phyloP scores from a whole-genome alignment of 2,329 filamentous ascomycete genomes.

The Cylindrodendrum hubeiense region DNA sequence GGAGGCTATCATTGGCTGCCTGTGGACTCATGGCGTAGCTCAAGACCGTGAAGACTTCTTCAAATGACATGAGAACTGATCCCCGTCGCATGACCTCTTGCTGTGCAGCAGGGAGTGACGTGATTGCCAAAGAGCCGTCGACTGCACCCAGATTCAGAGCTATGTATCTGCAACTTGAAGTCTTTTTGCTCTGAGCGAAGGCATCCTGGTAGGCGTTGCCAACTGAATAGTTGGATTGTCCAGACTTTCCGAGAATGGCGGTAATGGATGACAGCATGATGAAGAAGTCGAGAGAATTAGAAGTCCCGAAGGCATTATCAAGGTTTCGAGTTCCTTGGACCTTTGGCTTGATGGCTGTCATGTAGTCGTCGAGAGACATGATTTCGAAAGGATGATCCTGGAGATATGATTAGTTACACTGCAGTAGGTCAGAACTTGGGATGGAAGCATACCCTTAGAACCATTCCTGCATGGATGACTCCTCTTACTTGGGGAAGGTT shows the following conservation, averaged over 20 bases:
- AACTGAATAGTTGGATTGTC: background rate
- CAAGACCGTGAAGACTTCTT: slow-evolving; percentile 25
- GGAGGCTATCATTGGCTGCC: slow-evolving; percentile 2
- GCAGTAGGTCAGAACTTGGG: too few relatives aligned
- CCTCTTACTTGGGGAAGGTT: slow-evolving; percentile 21
- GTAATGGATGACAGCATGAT: slow-evolving; percentile 32
- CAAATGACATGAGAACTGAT: slow-evolving; percentile 27
- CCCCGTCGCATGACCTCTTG: slow-evolving; percentile 24
- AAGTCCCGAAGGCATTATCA: slow-evolving; percentile 22
- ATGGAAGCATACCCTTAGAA: too few relatives aligned
- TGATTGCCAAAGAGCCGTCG: slow-evolving; percentile 24
- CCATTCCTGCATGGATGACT: slow-evolving; percentile 26
- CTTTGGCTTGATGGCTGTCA: slow-evolving; percentile 26
- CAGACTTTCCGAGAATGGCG: slow-evolving; percentile 23
- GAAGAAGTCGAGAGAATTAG: slow-evolving; percentile 28
- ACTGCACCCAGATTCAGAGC: slow-evolving; percentile 26
- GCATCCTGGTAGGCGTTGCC: slow-evolving; percentile 30
- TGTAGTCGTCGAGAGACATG: slow-evolving; percentile 27
- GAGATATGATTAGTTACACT: background rate
- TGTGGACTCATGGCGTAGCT: slow-evolving; percentile 24
- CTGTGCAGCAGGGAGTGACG: slow-evolving; percentile 21
- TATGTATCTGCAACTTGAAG: slow-evolving; percentile 23
- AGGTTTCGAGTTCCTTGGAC: slow-evolving; percentile 28
- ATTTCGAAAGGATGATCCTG: slow-evolving; percentile 25
- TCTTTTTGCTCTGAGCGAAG: slow-evolving; percentile 18